Percentiles rank a stretch among this genome's conserved stretches.
Conservation (phyloP, 1,284 basidiomycete species). For the Leucoagaricus sp. region DNA sequence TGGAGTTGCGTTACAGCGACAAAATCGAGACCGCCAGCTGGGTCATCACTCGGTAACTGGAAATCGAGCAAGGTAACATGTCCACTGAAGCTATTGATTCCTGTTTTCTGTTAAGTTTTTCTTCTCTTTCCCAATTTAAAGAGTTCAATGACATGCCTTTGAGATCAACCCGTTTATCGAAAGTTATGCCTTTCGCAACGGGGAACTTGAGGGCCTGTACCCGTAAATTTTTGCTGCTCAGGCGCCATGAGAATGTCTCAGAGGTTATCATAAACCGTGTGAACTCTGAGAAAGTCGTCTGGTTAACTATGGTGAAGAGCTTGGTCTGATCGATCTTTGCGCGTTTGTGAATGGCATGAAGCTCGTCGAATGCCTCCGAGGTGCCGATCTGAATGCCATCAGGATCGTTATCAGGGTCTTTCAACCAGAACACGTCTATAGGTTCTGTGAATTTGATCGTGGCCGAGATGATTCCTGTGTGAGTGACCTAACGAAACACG, state of each 20-base stretch:
- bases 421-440: conserved; percentile 57
- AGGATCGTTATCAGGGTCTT: conserved; percentile 34
- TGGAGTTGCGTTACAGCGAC: conserved; percentile 56
- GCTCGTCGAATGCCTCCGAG: conserved; percentile 41
- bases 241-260: conserved; percentile 71
- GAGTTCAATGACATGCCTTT: conserved; percentile 37
- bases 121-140: not conserved
- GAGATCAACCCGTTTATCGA: conserved; percentile 58
- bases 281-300: conserved; percentile 58
- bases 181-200: conserved; percentile 58
- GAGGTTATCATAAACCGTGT: conserved; percentile 64
- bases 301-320: conserved; percentile 54
- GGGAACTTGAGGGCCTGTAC: conserved; percentile 75
- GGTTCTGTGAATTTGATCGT: conserved; percentile 57
- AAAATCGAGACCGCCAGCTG: conserved; percentile 70
- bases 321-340: conserved; percentile 62
- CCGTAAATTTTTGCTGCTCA: conserved; percentile 56
- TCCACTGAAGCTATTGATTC: conserved; percentile 67
- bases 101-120: conserved; percentile 28
- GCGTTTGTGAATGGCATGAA: conserved; percentile 51
- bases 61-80: conserved; percentile 64
- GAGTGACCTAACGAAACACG: conserved; percentile 46
- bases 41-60: conserved; percentile 72
- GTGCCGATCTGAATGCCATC: conserved; percentile 48
- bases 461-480: conserved; percentile 61